phyloP scores from a whole-genome alignment of 208 protist genomes.

The Endotrypanum monterogeii region DNA sequence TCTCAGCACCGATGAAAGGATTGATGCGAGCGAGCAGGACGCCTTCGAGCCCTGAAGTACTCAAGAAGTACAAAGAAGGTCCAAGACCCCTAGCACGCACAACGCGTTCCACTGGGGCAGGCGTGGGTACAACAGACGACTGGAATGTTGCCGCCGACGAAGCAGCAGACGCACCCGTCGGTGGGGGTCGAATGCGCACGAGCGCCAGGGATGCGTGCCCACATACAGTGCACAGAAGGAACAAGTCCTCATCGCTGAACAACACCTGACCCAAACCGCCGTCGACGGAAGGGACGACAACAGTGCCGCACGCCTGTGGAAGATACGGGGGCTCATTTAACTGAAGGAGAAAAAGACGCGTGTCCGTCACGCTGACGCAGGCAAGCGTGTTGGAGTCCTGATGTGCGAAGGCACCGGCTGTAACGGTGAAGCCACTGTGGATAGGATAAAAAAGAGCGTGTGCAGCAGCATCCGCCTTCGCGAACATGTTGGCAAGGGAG shows the following conservation, averaged over 20 bases:
- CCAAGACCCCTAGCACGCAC: slow-evolving; percentile 53
- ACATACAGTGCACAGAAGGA: slow-evolving; percentile 57
- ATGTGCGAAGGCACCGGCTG: slow-evolving; percentile 54
- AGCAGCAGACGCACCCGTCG: slow-evolving; percentile 5
- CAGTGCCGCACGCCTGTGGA: slow-evolving; percentile 11
- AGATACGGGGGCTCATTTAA: slow-evolving; percentile 38
- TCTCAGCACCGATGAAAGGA: slow-evolving; percentile 62
- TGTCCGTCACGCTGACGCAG: slow-evolving; percentile 50
- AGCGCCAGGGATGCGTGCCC: slow-evolving; percentile 48
- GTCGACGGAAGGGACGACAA: slow-evolving; percentile 46
- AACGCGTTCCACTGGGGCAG: slow-evolving; percentile 59
- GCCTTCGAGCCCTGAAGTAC: slow-evolving; percentile 53
- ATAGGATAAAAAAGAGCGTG: slow-evolving; percentile 73
- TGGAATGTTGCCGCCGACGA: slow-evolving; percentile 8
- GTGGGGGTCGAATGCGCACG: slow-evolving; percentile 28
- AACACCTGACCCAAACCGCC: slow-evolving; percentile 55
- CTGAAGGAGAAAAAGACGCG: slow-evolving; percentile 62
- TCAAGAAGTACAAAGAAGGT: slow-evolving; percentile 63
- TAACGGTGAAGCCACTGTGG: slow-evolving; percentile 35
- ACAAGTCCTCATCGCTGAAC: slow-evolving; percentile 77
- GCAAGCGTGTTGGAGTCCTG: slow-evolving; percentile 60
- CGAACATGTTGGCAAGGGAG: background rate
- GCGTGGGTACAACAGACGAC: slow-evolving; percentile 37
- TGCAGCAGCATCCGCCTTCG: slow-evolving; percentile 20
- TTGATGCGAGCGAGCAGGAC: slow-evolving; percentile 67